phyloP scores from a whole-genome alignment of 129 eudicot genomes.

The Flaveria sonorensis region DNA sequence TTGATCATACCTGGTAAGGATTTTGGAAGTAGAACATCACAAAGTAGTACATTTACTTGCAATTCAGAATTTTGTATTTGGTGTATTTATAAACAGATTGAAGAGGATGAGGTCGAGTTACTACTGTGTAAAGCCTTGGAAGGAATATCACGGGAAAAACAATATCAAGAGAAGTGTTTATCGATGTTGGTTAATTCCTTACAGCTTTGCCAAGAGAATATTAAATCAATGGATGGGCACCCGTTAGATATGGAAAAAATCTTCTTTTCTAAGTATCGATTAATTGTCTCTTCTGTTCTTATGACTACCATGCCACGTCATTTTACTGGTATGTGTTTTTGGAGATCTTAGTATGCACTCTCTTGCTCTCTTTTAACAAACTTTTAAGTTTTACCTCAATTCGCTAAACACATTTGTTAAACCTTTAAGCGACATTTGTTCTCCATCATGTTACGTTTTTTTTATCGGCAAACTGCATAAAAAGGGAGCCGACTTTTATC shows the following conservation, averaged over 20 bases:
- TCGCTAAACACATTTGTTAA: neutral
- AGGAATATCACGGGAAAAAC: slow-evolving; percentile 68
- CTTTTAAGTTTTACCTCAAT: neutral
- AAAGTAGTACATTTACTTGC: neutral
- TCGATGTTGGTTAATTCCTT: slow-evolving; percentile 58
- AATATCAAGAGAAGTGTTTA: slow-evolving; percentile 77
- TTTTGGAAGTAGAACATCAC: neutral
- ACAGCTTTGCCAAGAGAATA: slow-evolving; percentile 46
- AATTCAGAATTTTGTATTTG: slow-evolving; percentile 15
- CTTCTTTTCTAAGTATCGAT: slow-evolving; percentile 63
- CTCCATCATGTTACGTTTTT: neutral
- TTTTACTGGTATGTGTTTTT: slow-evolving; percentile 65
- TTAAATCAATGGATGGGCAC: slow-evolving; percentile 35
- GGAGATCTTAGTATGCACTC: slow-evolving; percentile 7
- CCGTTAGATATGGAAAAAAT: slow-evolving; percentile 40
- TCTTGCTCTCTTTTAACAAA: neutral
- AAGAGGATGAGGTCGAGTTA: slow-evolving; percentile 57
- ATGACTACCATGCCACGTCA: slow-evolving; percentile 88
- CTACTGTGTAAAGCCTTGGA: slow-evolving; percentile 73
- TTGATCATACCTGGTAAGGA: slow-evolving; percentile 4
- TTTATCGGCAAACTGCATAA: neutral
- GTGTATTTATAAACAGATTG: slow-evolving; percentile 50
- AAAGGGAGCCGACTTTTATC: neutral
- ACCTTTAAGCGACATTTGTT: neutral
- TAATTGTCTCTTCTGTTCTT: slow-evolving; percentile 76